phyloP scores from a whole-genome alignment of 129 eudicot genomes.

The Chrysanthemum makinoi region DNA sequence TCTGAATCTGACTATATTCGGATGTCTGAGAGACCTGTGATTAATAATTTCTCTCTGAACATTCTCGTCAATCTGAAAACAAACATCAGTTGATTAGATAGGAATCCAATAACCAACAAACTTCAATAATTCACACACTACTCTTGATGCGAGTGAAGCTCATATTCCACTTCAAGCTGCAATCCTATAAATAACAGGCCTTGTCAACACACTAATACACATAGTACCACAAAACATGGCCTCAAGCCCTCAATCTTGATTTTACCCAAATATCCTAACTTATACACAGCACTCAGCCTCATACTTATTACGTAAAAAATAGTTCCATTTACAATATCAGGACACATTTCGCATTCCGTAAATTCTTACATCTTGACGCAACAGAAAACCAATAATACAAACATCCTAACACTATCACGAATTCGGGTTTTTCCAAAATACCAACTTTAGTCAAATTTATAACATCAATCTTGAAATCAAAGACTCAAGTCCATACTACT shows the following conservation, averaged over 20 bases:
- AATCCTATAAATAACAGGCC: constrained; percentile 15
- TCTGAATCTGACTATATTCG: constrained; percentile 61
- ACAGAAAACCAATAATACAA: no score
- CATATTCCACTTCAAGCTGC: constrained; percentile 10
- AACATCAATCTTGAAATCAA: not conserved
- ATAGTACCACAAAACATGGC: not conserved
- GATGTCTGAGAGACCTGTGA: constrained; percentile 64
- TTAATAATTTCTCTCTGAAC: constrained; percentile 69
- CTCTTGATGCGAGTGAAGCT: constrained; percentile 14
- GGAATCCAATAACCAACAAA: not conserved
- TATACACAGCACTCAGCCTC: no score
- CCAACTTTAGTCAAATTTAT: not conserved
- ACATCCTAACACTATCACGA: no score
- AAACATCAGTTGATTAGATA: constrained; percentile 16
- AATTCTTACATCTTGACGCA: no score
- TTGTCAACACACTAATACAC: not conserved
- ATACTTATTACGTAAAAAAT: no score
- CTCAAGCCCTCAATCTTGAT: not conserved
- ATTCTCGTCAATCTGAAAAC: constrained; percentile 66
- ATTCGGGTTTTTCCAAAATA: not conserved
- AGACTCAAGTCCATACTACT: no score
- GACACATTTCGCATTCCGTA: no score
- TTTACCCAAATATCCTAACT: not conserved
- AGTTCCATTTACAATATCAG: no score
- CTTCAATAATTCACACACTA: constrained; percentile 17